Conservation (phyloP, 2,329 filamentous ascomycete species). For the Neofusicoccum cordaticola region DNA sequence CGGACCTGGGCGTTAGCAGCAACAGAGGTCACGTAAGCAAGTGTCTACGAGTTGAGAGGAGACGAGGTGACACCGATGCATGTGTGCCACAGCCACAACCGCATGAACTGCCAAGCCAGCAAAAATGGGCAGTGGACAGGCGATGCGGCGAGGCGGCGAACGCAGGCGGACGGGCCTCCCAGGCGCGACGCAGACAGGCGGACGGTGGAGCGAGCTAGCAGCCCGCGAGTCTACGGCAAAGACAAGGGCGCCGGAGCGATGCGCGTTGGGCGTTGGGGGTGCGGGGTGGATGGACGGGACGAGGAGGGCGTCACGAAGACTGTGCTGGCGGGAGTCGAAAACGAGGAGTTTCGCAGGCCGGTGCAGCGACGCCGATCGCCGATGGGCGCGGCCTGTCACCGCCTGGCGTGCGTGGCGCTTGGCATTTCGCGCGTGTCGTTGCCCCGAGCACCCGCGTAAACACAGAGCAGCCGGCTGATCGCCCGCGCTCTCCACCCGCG, state of each 20-base stretch:
- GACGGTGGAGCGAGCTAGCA: background rate
- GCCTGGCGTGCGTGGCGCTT: background rate
- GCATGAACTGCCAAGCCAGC: conserved; percentile 11
- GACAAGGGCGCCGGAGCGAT: background rate
- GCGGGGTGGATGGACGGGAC: background rate
- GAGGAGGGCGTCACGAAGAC: background rate
- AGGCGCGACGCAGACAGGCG: background rate
- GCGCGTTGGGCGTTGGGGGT: background rate
- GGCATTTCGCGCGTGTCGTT: conserved; percentile 1
- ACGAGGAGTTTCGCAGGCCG: background rate
- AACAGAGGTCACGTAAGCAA: conserved; percentile 14
- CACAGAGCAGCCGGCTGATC: conserved; percentile 12
- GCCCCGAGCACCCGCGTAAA: conserved; percentile 11
- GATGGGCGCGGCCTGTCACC: background rate
- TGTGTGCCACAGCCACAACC: conserved; percentile 14
- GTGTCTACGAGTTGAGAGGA: background rate
- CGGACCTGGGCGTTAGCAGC: conserved; percentile 16
- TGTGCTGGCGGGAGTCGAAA: background rate
- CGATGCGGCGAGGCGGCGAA: conserved; percentile 10
- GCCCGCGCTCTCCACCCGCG: conserved; percentile 11
- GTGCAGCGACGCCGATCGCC: background rate
- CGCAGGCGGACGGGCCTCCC: background rate
- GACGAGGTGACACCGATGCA: conserved; percentile 13
- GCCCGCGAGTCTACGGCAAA: background rate
- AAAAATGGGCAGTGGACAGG: conserved; percentile 8